Conservation (phyloP, 176 grass and related monocot species). For the Secale cereale region DNA sequence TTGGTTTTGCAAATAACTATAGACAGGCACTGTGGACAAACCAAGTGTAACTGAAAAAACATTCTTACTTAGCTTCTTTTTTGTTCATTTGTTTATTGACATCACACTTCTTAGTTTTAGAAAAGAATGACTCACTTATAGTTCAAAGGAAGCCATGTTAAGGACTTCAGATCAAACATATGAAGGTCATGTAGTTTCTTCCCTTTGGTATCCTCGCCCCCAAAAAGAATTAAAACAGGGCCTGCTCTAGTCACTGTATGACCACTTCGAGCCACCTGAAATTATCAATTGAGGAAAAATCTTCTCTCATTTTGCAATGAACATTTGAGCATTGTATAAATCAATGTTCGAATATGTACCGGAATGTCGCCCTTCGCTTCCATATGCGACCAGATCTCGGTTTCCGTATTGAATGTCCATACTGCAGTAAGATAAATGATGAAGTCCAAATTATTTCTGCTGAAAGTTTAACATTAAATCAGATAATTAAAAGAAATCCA, state of each 20-base stretch:
- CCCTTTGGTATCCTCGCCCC: conserved; percentile 82
- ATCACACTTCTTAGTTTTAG: conserved; percentile 3
- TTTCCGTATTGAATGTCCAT: conserved; percentile 85
- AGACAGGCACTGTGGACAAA: background rate
- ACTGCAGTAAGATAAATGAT: conserved; percentile 59
- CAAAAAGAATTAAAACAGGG: conserved; percentile 85
- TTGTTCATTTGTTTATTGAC: background rate
- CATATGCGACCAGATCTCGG: conserved; percentile 66
- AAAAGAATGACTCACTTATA: conserved; percentile 73
- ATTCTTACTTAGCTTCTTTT: conserved; percentile 7
- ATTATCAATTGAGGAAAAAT: conserved; percentile 22
- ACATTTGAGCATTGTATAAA: background rate
- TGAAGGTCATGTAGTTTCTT: conserved; percentile 97
- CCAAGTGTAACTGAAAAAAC: background rate
- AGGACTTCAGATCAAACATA: conserved; percentile 97
- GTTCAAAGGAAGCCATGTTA: conserved; percentile 95
- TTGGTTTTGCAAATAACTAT: conserved; percentile 8
- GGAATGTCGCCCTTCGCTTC: conserved; percentile 93
- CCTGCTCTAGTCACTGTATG: conserved; percentile 91
- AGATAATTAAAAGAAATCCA: background rate
- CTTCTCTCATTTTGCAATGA: conserved; percentile 2
- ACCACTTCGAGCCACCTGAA: conserved; percentile 79
- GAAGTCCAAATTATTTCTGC: conserved; percentile 32
- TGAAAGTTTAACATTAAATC: conserved; percentile 30
- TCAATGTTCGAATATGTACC: conserved; percentile 44